These are phyloP conservation scores for Aegilops umbellulata DNA, from an alignment of 176 grass and related monocot species.

Conservation along the genomic window DNA sequence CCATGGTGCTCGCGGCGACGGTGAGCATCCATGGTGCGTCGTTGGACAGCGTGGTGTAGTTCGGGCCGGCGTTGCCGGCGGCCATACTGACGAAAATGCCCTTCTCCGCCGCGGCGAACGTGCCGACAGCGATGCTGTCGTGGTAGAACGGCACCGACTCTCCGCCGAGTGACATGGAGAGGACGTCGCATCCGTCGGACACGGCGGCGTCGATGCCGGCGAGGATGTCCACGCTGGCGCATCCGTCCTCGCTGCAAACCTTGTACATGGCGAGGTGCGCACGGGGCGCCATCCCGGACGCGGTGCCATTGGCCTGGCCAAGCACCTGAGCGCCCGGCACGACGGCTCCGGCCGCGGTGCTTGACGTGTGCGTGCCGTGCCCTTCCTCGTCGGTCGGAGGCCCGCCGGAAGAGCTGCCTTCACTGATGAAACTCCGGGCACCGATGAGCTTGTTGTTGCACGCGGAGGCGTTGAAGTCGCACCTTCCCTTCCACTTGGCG, in stretches of 20 bases:
- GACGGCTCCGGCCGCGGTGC: constrained; percentile 51
- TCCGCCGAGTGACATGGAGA: not conserved
- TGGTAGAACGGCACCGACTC: not conserved
- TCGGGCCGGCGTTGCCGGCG: not conserved
- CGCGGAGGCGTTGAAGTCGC: constrained; percentile 27
- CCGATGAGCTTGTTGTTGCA: constrained; percentile 42
- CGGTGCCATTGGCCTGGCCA: constrained; percentile 19
- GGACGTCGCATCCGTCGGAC: not conserved
- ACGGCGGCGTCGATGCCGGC: constrained; percentile 26
- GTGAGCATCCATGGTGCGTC: constrained; percentile 16
- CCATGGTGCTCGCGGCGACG: constrained; percentile 36
- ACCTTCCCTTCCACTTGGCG: constrained; percentile 12
- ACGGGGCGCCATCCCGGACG: constrained; percentile 40
- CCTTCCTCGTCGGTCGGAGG: constrained; percentile 30
- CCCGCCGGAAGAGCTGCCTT: not conserved
- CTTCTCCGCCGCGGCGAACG: constrained; percentile 11
- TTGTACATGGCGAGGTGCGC: constrained; percentile 59
- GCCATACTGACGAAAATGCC: not conserved
- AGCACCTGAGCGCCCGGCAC: constrained; percentile 40
- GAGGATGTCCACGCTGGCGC: constrained; percentile 14
- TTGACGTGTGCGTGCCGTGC: constrained; percentile 66
- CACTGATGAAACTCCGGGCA: not conserved
- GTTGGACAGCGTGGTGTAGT: not conserved
- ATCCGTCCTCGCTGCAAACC: constrained; percentile 23
- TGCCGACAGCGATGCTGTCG: not conserved